phyloP scores from a whole-genome alignment of 2,329 filamentous ascomycete species.

The Helotiales sp. region DNA sequence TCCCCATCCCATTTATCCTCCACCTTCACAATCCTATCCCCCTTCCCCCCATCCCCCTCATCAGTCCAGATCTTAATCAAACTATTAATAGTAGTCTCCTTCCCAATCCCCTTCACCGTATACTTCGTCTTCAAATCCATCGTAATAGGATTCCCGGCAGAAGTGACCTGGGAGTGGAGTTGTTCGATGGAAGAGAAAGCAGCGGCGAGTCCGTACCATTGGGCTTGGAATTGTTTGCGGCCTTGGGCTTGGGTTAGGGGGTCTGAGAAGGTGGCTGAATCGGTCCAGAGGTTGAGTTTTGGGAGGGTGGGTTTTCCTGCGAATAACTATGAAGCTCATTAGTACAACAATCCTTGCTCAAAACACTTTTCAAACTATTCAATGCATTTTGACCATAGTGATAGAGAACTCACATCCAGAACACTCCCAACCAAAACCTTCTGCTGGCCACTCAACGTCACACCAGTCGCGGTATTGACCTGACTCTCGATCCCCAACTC shows the following conservation, averaged over 20 bases:
- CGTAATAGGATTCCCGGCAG: slow-evolving; percentile 58
- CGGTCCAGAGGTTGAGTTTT: slow-evolving; percentile 60
- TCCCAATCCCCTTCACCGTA: slow-evolving; percentile 52
- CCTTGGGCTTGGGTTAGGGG: slow-evolving; percentile 58
- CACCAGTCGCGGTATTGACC: slow-evolving; percentile 51
- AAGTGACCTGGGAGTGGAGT: slow-evolving; percentile 52
- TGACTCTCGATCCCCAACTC: slow-evolving; percentile 48
- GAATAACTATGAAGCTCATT: slow-evolving; percentile 47
- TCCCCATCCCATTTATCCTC: slow-evolving; percentile 57
- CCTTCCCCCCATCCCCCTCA: slow-evolving; percentile 33
- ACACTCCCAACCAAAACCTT: slow-evolving; percentile 57
- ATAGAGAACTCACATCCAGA: slow-evolving; percentile 46
- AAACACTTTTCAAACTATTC: background rate
- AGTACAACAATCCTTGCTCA: background rate
- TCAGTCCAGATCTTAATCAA: slow-evolving; percentile 47
- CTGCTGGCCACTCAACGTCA: slow-evolving; percentile 50
- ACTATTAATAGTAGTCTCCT: slow-evolving; percentile 50
- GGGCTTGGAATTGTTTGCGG: slow-evolving; percentile 48
- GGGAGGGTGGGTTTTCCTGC: slow-evolving; percentile 57
- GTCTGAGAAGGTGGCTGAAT: slow-evolving; percentile 57
- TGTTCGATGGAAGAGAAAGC: slow-evolving; percentile 60
- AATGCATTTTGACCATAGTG: too few species aligned
- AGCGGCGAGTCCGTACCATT: slow-evolving; percentile 59
- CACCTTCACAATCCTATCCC: slow-evolving; percentile 48
- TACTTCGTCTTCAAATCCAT: slow-evolving; percentile 55